Conservation (phyloP, 768 basidiomycete genomes). For the Hysterangium stoloniferum region DNA sequence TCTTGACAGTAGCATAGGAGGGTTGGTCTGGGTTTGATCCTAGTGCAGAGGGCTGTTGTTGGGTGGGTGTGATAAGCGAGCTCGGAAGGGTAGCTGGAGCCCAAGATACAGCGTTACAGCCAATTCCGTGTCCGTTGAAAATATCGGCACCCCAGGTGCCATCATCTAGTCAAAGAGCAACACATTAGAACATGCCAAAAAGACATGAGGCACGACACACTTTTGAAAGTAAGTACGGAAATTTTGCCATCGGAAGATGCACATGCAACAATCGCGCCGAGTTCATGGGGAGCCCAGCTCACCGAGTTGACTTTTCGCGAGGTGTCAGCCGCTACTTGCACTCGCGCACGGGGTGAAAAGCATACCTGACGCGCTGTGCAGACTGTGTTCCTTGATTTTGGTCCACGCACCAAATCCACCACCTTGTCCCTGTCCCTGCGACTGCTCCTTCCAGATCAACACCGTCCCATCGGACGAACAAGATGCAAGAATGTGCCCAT, state of each 20-base stretch:
- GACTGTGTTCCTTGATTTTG: slow-evolving; percentile 90
- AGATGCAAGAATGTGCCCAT: slow-evolving; percentile 93
- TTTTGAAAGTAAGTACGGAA: slow-evolving; percentile 95
- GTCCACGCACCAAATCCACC: slow-evolving; percentile 65
- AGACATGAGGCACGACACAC: slow-evolving; percentile 40
- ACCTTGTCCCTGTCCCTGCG: slow-evolving; percentile 35
- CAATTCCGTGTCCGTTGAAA: slow-evolving; percentile 92
- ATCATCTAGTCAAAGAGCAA: slow-evolving; percentile 53
- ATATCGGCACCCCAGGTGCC: slow-evolving; percentile 94
- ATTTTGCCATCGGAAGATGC: slow-evolving; percentile 96
- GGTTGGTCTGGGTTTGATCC: slow-evolving; percentile 27
- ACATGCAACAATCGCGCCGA: slow-evolving; percentile 94
- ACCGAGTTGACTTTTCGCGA: slow-evolving; percentile 93
- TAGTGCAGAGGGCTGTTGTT: slow-evolving; percentile 34
- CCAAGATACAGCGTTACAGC: slow-evolving; percentile 97
- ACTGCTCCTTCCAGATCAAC: slow-evolving; percentile 95
- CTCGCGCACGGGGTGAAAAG: no score
- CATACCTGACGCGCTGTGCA: slow-evolving; percentile 90
- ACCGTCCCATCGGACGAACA: slow-evolving; percentile 98
- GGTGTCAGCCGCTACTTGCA: no score
- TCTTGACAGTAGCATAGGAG: slow-evolving; percentile 57
- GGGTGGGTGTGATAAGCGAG: slow-evolving; percentile 69
- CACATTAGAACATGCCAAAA: neutral
- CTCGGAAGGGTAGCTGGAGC: slow-evolving; percentile 86
- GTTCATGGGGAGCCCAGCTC: slow-evolving; percentile 98